Conservation (phyloP, 208 protist species). For the Trypanosoma cruzi region DNA sequence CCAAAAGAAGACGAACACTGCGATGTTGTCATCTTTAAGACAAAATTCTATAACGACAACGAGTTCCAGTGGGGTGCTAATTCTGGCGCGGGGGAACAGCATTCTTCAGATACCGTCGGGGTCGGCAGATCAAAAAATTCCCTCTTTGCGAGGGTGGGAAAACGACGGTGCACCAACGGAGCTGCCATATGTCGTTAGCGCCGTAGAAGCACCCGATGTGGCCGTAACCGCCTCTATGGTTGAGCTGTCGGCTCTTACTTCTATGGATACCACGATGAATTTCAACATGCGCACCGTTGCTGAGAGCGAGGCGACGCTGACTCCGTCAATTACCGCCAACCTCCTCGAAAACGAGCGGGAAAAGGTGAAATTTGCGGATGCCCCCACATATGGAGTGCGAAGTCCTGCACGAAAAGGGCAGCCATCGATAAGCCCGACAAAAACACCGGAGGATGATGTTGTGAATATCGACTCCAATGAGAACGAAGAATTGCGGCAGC, state of each 20-base stretch:
- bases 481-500: conserved; percentile 11
- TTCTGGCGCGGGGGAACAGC: conserved; percentile 12
- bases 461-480: conserved; percentile 35
- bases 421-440: conserved; percentile 14
- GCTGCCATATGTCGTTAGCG: conserved; percentile 6
- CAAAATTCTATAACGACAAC: neutral
- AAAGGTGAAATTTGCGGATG: conserved; percentile 12
- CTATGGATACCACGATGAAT: conserved; percentile 11
- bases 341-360: neutral
- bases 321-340: conserved; percentile 10
- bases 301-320: conserved; percentile 7
- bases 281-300: conserved; percentile 8
- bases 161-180: conserved; percentile 7
- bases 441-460: conserved; percentile 31
- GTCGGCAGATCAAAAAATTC: neutral
- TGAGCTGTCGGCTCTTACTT: conserved; percentile 63
- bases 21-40: neutral
- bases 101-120: conserved; percentile 15
- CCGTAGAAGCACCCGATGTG: conserved; percentile 3
- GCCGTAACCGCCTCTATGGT: conserved; percentile 38
- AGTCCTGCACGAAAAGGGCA: conserved; percentile 31
- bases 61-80: conserved; percentile 19
- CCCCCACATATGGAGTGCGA: conserved; percentile 18
- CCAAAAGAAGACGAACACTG: neutral
- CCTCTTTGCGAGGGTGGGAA: conserved; percentile 17